Conservation (phyloP, 2,329 filamentous ascomycete species). For the Davidsoniella virescens region DNA sequence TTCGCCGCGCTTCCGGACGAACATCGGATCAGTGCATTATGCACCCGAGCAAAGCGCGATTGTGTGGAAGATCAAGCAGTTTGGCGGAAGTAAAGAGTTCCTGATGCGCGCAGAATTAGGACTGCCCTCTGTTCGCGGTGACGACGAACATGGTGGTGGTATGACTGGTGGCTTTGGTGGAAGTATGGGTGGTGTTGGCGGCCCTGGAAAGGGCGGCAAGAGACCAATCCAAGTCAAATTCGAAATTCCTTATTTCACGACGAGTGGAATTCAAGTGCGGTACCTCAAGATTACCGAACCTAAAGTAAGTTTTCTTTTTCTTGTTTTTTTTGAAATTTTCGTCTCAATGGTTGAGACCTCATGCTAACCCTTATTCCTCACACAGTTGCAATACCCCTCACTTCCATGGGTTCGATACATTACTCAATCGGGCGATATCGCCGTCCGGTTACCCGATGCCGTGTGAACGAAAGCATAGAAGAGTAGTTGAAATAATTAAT, state of each 20-base stretch:
- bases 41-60: constrained; percentile 94
- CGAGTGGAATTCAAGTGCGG: constrained; percentile 91
- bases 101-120: constrained; percentile 95
- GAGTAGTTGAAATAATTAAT: background rate
- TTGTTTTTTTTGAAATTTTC: background rate
- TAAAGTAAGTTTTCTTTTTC: constrained; percentile 50
- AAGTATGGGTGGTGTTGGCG: constrained; percentile 83
- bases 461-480: constrained; percentile 32
- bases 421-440: constrained; percentile 93
- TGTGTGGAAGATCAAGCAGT: constrained; percentile 99
- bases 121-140: constrained; percentile 80
- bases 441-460: constrained; percentile 82
- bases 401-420: constrained; percentile 98
- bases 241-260: constrained; percentile 99
- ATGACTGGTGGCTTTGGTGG: constrained; percentile 97
- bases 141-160: constrained; percentile 87
- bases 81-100: constrained; percentile 96
- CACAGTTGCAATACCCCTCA: constrained; percentile 88
- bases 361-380: constrained; percentile 3
- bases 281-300: constrained; percentile 99
- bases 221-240: constrained; percentile 98
- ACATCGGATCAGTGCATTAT: constrained; percentile 94
- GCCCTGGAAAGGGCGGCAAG: constrained; percentile 67
- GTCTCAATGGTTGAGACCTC: background rate
- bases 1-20: constrained; percentile 87